Evolutionary conservation across 169 alveolate species (phyloP), one percentile per base, ranked within the genome.

Genomic region (Eimeria sp.): DNA sequence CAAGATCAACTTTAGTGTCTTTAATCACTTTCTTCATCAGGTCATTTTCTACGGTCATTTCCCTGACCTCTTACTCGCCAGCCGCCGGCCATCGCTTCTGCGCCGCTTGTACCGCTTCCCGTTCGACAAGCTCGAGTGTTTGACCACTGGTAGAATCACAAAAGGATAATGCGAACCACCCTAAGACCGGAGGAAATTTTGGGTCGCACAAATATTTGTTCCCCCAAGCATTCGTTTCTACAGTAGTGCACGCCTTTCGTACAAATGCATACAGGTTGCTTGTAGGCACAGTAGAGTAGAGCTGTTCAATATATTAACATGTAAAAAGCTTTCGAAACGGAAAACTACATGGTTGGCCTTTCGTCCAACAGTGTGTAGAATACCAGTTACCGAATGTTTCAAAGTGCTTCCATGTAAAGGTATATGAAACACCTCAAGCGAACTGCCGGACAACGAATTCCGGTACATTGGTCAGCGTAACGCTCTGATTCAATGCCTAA

Each of bases 41-140:
- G 95, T 97, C 56, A 96, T 99, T 64, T 99, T 98, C 97, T 98
- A 99, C 96, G 98, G 99, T 68, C 99, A 98, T 95, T 98, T 97
- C 95, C 99, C 99, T 14, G 99, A 98, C 95, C 98, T 98, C 96
- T 97, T 98, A 30, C 97, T 98, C 58, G 98, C 98, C 89, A 95
- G 97, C 54, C 97, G 98, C 25, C 97, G 99, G 95, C 89, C 95
- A 62, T 94, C 97, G 8, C 77, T 96, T 20, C 58, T 98, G 2
- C 98, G 98, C 95, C 96, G 97, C 74, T 72, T 97, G 25, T 99
- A 99, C 90, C 95, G 99, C 89, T 97, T 97, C 95, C 91, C 98
- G 68, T 91, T 98, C 64, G 99, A 98, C 80, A 91, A 85, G 43
- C 72, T 97, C 54, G 99, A 98, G 60, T 71, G 33, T 10, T 56